These are phyloP conservation scores for Trichothecium roseum DNA, from an alignment of 2,329 filamentous ascomycete species.

Conservation along the genomic window DNA sequence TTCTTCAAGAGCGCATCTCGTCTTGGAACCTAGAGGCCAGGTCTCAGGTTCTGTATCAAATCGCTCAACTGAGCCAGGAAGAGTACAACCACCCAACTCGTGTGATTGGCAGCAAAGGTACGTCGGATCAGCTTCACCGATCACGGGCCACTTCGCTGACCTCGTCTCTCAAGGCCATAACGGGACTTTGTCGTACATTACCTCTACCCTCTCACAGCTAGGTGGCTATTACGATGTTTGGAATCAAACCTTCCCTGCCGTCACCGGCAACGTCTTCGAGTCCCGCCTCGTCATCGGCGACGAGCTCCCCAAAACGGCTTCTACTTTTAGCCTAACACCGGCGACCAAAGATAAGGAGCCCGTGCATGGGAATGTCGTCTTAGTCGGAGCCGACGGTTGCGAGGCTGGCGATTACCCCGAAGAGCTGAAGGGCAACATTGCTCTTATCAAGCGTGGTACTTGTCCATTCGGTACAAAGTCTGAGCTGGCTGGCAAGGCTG, in stretches of 20 bases:
- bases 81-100: conserved; percentile 61
- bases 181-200: conserved; percentile 55
- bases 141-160: no score
- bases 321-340: conserved; percentile 56
- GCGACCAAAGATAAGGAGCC: conserved; percentile 49
- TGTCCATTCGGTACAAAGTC: conserved; percentile 68
- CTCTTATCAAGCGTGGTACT: conserved; percentile 57
- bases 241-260: conserved; percentile 55
- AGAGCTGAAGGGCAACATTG: conserved; percentile 51
- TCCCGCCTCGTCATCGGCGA: conserved; percentile 46
- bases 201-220: conserved; percentile 39
- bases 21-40: conserved; percentile 45
- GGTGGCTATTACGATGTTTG: conserved; percentile 51
- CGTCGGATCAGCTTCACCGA: conserved; percentile 6
- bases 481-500: conserved; percentile 53
- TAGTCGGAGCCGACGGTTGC: conserved; percentile 55
- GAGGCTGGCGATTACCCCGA: conserved; percentile 51
- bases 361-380: conserved; percentile 48
- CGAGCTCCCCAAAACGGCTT: conserved; percentile 36
- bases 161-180: conserved; percentile 37
- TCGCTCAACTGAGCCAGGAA: conserved; percentile 46
- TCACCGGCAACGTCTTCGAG: conserved; percentile 49
- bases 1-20: conserved; percentile 46
- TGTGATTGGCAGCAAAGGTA: conserved; percentile 58
- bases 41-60: conserved; percentile 49